Evolutionary conservation across 2,329 filamentous ascomycete genomes (phyloP), one percentile per base, ranked within the genome.

Genomic region (Microascus cirrosus): DNA sequence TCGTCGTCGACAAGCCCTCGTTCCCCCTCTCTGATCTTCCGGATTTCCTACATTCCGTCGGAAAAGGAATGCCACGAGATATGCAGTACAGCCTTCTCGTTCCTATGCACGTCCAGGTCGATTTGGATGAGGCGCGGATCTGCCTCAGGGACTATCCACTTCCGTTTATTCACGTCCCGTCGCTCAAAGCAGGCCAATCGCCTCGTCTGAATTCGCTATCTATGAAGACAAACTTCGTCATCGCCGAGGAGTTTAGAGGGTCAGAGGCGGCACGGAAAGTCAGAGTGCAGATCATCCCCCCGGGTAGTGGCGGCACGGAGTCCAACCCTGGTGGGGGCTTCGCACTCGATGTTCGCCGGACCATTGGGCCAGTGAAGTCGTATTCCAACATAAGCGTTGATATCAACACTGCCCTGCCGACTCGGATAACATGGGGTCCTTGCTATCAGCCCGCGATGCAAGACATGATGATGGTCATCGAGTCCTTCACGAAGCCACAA

Each of bases 381-480:
- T 99, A 94, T 68, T 96, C 94, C 0, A 88, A 97, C 67, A 92
- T 96, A 70, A 83, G 82, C 36, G 80, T 99, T 65, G 89, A 96
- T 62, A 92, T 99, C 70, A 96, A 97, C 70, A 96, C 93, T 2
- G 88, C 86, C 57, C 83, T 93, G 59, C 90, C 95, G 1, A 99
- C 94, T 0, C 85, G 89, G 52, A 93, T 99, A 57, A 96, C 93
- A 0, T 99, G 94, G 95, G 92, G 92, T 8, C 92, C 94, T 53
- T 96, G 92, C 2, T 99, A 97, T 67, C 95, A 99, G 67, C 94
- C 95, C 32, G 93, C 93, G 1, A 93, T 99, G 54, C 94, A 99
- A 70, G 95, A 99, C 67, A 96, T 97, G 88, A 99, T 99, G 94
- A 96, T 97, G 82, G 92, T 92, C 28, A 89, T 99, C 61, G 94